phyloP scores from a whole-genome alignment of 352 stramenopile species.

The Aphanomyces cochlioides region DNA sequence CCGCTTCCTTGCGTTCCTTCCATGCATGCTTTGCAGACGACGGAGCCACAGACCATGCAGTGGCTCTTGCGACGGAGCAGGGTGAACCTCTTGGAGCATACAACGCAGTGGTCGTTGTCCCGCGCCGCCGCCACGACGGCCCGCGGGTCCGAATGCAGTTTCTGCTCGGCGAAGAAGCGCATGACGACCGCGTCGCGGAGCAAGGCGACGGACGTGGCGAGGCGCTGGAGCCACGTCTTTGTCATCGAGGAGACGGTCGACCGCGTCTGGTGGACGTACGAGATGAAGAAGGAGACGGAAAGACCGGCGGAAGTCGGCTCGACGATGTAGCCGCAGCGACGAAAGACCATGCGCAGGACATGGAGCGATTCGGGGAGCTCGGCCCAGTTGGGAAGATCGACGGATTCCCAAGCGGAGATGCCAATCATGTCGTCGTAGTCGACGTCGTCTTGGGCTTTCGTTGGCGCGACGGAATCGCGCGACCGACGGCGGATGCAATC shows the following conservation, averaged over 20 bases:
- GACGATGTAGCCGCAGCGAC: slow-evolving; percentile 71
- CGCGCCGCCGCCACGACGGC: slow-evolving; percentile 8
- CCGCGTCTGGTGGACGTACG: slow-evolving; percentile 16
- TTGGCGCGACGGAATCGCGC: not conserved
- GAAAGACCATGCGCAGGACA: slow-evolving; percentile 66
- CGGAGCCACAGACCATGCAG: slow-evolving; percentile 72
- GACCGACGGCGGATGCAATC: not conserved
- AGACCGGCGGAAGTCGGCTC: slow-evolving; percentile 33
- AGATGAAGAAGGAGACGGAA: slow-evolving; percentile 23
- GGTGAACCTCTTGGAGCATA: slow-evolving; percentile 71
- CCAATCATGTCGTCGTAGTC: slow-evolving; percentile 37
- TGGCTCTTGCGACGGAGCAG: slow-evolving; percentile 77
- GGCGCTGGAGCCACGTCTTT: slow-evolving; percentile 7
- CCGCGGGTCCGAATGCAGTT: not conserved
- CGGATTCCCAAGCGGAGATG: slow-evolving; percentile 77
- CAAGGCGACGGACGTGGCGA: not conserved
- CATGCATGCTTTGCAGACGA: slow-evolving; percentile 77
- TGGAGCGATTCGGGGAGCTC: slow-evolving; percentile 66
- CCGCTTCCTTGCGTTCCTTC: slow-evolving; percentile 34
- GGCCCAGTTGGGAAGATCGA: slow-evolving; percentile 64
- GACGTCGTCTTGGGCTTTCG: not conserved
- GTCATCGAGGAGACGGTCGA: not conserved
- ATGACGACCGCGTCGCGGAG: not conserved
- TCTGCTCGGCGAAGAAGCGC: not conserved
- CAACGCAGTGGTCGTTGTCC: slow-evolving; percentile 56